phyloP scores from a whole-genome alignment of 2,329 filamentous ascomycete genomes.

The Colletotrichum sp. region DNA sequence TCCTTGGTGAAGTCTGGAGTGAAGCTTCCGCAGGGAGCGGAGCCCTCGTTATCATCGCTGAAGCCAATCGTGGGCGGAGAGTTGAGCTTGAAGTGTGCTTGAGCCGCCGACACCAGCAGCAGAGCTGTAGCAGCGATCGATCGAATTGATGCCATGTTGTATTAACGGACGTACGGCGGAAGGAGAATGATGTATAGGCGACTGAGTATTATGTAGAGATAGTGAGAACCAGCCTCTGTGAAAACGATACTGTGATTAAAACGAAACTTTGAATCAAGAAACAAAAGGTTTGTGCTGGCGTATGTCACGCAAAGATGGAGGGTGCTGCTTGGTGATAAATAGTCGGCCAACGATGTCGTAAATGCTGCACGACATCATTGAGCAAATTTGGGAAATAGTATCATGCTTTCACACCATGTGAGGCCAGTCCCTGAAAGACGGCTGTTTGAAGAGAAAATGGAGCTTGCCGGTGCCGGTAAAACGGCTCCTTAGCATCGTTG shows the following conservation, averaged over 20 bases:
- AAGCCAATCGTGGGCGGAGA: slow-evolving; percentile 51
- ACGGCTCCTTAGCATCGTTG: background rate
- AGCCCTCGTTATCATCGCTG: slow-evolving; percentile 39
- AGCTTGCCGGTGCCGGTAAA: background rate
- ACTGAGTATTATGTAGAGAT: background rate
- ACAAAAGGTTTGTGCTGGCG: background rate
- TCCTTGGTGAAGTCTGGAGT: slow-evolving; percentile 38
- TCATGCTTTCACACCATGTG: background rate
- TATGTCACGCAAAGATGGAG: background rate
- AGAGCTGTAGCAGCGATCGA: slow-evolving; percentile 28
- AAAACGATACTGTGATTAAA: background rate
- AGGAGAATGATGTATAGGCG: background rate
- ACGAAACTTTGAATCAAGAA: background rate
- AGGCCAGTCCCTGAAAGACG: background rate
- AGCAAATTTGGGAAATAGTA: background rate
- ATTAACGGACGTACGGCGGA: background rate
- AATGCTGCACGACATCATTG: background rate
- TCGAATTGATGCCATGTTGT: slow-evolving; percentile 25
- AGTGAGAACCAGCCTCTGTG: background rate
- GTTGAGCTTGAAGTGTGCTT: slow-evolving; percentile 60
- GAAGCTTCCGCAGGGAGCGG: slow-evolving; percentile 51
- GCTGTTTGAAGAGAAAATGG: background rate
- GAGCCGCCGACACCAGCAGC: slow-evolving; percentile 42
- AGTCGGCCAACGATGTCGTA: background rate
- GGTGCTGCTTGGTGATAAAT: background rate